Conservation (phyloP, 2,329 filamentous ascomycete genomes). For the Alternaria hordeiaustralica region DNA sequence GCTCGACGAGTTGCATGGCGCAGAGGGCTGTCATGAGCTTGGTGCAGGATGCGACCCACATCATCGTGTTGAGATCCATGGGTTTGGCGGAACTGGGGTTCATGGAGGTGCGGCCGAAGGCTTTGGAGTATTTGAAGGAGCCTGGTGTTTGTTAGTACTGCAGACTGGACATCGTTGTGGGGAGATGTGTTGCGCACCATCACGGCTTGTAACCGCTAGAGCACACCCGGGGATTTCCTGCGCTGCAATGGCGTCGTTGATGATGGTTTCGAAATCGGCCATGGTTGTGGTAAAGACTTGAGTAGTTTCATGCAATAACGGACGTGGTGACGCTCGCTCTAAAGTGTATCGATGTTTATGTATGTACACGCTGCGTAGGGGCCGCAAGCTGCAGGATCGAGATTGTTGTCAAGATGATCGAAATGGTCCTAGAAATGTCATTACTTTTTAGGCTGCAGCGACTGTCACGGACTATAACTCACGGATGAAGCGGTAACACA, state of each 20-base stretch:
- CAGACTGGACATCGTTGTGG: too few relatives aligned
- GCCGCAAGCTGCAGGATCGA: neutral
- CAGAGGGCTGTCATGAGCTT: conserved; percentile 48
- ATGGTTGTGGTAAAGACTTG: neutral
- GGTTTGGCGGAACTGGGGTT: conserved; percentile 25
- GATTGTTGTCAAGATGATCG: neutral
- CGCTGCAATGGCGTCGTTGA: conserved; percentile 27
- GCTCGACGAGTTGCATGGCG: conserved; percentile 45
- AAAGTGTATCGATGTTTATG: neutral
- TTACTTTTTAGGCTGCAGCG: neutral
- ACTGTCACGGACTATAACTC: neutral
- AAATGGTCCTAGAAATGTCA: neutral
- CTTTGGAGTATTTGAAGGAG: conserved; percentile 45
- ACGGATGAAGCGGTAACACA: neutral
- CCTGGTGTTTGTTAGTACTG: conserved; percentile 25
- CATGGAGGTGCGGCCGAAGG: conserved; percentile 44
- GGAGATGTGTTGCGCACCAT: conserved; percentile 22
- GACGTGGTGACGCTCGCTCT: too few relatives aligned
- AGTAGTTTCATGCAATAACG: neutral
- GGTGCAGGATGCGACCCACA: conserved; percentile 51
- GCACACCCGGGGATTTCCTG: conserved; percentile 36
- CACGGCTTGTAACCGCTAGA: conserved; percentile 31
- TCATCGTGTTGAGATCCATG: conserved; percentile 34
- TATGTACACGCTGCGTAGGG: neutral
- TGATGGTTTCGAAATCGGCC: conserved; percentile 33